Evolutionary conservation across 75 land plant species (phyloP), one percentile per base, ranked within the genome.

Genomic region (Pinus tabuliformis): DNA sequence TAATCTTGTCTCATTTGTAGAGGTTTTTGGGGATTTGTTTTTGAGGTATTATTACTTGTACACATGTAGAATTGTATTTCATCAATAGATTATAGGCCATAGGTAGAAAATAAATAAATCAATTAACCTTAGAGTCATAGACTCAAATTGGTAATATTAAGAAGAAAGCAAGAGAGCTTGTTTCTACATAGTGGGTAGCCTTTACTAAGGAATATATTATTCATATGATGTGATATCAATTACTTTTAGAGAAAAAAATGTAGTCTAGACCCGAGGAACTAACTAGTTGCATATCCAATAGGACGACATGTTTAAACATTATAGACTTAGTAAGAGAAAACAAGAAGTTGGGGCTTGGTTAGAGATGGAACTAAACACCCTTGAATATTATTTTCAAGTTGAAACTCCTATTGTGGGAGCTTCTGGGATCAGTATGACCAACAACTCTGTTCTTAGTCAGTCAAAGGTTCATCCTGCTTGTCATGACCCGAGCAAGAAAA

Each of bases 321-420:
- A 77, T 81, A 74, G 83, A 85, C 13, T 66, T 97, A 64, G 95
- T 84, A 93, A 92, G 80, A 84, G 71, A 74, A 95, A 91, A 83
- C 95, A 97, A 81, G 98, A 93, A 81, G 77, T 82, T 56, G 96
- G 92, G 28, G 85, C 88, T 56, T 92, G 93, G 98, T 36, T 87
- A 28, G 93, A 92, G 76, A 88, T 91, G 81, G 89, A 89, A 66
- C 78, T 85, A 12, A 93, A 87, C 75, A 66, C 73, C 57, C 30
- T 80, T 54, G 88, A 83, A 45, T 81, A 81, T 74, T 62, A 75
- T 76, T 76, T 84, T 21, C 82, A 79, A n/a, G 72, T 78, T 77
- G 9, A 18, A 3, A 39, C 4, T 22, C 18, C 54, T 68, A 58
- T 86, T 57, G 72, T 81, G 65, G 79, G 81, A 66, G 75, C 83